Evolutionary conservation across 2,329 filamentous ascomycete genomes (phyloP).

Genomic region (Trichoderma breve): DNA sequence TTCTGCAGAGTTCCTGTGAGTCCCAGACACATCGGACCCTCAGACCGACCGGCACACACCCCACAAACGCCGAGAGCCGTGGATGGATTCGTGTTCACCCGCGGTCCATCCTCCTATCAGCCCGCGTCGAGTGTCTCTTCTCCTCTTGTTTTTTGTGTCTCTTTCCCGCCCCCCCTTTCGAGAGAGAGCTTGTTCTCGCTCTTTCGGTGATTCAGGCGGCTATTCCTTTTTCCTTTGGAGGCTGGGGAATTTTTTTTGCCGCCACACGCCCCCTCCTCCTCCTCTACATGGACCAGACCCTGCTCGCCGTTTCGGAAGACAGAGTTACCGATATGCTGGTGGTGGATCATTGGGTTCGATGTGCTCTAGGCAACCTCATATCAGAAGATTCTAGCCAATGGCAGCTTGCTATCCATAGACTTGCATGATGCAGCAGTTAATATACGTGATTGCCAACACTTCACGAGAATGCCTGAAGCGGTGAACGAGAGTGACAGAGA

Average conservation of each 20-base stretch:
- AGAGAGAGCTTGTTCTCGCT: too few relatives aligned
- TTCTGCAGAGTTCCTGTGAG: background rate
- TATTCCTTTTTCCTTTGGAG: background rate
- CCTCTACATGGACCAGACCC: background rate
- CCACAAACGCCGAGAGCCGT: background rate
- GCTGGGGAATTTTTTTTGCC: background rate
- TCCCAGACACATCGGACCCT: background rate
- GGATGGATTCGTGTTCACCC: background rate
- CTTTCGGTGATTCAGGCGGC: conserved; percentile 2
- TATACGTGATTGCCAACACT: background rate
- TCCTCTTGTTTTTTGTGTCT: background rate
- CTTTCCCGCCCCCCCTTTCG: background rate
- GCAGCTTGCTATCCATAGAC: background rate
- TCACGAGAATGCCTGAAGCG: background rate
- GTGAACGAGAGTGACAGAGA: background rate
- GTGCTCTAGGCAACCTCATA: background rate
- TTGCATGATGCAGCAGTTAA: conserved; percentile 12
- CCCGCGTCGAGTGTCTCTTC: background rate
- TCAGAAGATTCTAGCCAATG: background rate
- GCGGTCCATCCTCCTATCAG: background rate
- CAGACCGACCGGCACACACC: background rate
- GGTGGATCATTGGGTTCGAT: background rate
- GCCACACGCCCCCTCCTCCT: background rate
- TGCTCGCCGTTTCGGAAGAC: background rate
- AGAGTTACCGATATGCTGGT: background rate